phyloP scores from a whole-genome alignment of 1,284 basidiomycete species.

The Amylostereum chailletii region DNA sequence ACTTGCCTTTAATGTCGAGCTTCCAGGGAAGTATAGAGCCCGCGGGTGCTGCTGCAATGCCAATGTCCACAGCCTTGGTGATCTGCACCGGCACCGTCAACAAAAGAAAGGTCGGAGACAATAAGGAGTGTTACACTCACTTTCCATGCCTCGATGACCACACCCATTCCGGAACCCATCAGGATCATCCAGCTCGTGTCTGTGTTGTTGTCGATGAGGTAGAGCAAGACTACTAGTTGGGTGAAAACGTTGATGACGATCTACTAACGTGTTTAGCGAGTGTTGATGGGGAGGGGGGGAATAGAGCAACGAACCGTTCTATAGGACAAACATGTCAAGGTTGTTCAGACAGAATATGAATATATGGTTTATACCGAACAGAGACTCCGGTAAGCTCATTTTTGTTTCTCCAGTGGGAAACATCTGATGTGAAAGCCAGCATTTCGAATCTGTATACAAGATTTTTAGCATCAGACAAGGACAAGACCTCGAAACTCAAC shows the following conservation, averaged over 20 bases:
- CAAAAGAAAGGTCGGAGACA: not conserved
- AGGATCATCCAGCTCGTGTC: slow-evolving; percentile 97
- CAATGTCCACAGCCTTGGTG: slow-evolving; percentile 84
- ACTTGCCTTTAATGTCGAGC: slow-evolving; percentile 70
- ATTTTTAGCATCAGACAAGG: slow-evolving; percentile 1
- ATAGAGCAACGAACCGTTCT: slow-evolving; percentile 31
- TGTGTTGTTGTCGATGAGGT: slow-evolving; percentile 91
- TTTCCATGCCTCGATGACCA: slow-evolving; percentile 96
- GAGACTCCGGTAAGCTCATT: slow-evolving; percentile 83
- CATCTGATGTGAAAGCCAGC: slow-evolving; percentile 90
- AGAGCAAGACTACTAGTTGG: slow-evolving; percentile 83
- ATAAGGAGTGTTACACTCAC: slow-evolving; percentile 27
- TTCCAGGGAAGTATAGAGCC: slow-evolving; percentile 72
- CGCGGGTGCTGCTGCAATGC: slow-evolving; percentile 45
- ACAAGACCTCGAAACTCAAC: slow-evolving; percentile 21
- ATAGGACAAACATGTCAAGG: slow-evolving; percentile 9
- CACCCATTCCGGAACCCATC: slow-evolving; percentile 79
- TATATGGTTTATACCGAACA: slow-evolving; percentile 44
- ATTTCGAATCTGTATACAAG: slow-evolving; percentile 68
- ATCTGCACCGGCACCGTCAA: slow-evolving; percentile 34
- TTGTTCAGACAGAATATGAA: slow-evolving; percentile 6
- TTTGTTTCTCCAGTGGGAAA: slow-evolving; percentile 91
- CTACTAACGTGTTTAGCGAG: slow-evolving; percentile 22
- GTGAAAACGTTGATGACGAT: slow-evolving; percentile 93
- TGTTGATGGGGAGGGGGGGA: not conserved